Evolutionary conservation across 352 stramenopile genomes (phyloP).

Genomic region (Pythium utonaiense): DNA sequence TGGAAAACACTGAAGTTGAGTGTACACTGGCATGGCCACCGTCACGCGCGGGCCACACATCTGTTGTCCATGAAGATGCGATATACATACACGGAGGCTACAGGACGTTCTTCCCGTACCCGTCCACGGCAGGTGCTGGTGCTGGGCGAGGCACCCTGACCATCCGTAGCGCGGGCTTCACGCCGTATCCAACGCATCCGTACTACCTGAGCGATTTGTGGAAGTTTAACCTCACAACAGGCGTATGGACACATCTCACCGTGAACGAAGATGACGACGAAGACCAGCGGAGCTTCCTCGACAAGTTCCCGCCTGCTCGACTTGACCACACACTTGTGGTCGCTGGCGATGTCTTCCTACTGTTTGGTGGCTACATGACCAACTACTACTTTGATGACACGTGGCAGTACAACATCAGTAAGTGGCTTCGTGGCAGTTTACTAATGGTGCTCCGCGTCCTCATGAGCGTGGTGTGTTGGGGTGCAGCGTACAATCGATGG

Average conservation of each 20-base stretch:
- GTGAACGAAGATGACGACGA: slow-evolving; percentile 26
- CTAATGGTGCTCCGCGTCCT: background rate
- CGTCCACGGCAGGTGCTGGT: slow-evolving; percentile 81
- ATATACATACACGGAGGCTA: slow-evolving; percentile 93
- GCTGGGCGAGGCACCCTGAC: slow-evolving; percentile 60
- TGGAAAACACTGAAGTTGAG: slow-evolving; percentile 61
- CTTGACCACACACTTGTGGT: slow-evolving; percentile 84
- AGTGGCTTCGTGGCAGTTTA: too few species aligned
- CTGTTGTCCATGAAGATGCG: slow-evolving; percentile 66
- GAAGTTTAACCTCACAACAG: slow-evolving; percentile 89
- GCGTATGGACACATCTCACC: slow-evolving; percentile 65
- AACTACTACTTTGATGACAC: slow-evolving; percentile 95
- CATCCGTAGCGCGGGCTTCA: slow-evolving; percentile 53
- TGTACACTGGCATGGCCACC: slow-evolving; percentile 89
- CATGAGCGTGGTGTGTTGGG: background rate
- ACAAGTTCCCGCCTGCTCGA: slow-evolving; percentile 49
- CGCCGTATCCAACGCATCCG: slow-evolving; percentile 88
- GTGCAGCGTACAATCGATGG: slow-evolving; percentile 76
- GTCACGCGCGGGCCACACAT: slow-evolving; percentile 81
- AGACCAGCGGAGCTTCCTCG: slow-evolving; percentile 17
- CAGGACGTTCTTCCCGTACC: slow-evolving; percentile 94
- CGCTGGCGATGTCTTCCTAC: slow-evolving; percentile 76
- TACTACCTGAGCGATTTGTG: slow-evolving; percentile 95
- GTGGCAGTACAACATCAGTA: slow-evolving; percentile 95
- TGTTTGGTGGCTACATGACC: slow-evolving; percentile 91